phyloP scores from a whole-genome alignment of 2,329 filamentous ascomycete species.

The Graphilbum ipis-grandicollis region DNA sequence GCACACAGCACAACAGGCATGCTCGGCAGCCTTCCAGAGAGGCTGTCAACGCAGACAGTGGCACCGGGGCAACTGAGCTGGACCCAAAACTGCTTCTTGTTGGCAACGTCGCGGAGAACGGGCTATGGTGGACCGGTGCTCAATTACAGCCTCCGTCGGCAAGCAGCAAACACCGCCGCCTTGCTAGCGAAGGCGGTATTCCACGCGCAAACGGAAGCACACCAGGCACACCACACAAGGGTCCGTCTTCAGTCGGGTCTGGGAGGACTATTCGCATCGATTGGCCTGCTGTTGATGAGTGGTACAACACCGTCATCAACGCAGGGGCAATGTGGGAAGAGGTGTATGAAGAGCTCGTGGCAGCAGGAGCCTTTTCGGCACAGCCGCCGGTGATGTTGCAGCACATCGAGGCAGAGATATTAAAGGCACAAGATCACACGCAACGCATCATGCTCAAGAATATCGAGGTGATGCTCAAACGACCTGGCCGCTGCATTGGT shows the following conservation, averaged over 20 bases:
- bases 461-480: constrained; percentile 62
- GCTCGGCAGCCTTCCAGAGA: constrained; percentile 12
- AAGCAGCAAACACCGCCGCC: neutral
- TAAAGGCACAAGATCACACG: constrained; percentile 47
- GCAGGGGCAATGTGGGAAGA: constrained; percentile 50
- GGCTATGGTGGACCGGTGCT: constrained; percentile 62
- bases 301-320: constrained; percentile 56
- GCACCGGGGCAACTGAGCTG: constrained; percentile 31
- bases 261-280: constrained; percentile 42
- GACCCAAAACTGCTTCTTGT: constrained; percentile 61
- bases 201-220: neutral
- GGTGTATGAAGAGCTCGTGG: constrained; percentile 35
- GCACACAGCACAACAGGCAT: neutral
- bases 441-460: constrained; percentile 59
- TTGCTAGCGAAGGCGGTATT: constrained; percentile 15
- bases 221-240: neutral
- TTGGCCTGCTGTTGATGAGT: constrained; percentile 53
- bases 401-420: constrained; percentile 27
- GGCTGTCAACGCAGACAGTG: neutral
- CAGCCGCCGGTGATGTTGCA: constrained; percentile 19
- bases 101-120: constrained; percentile 65
- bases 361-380: constrained; percentile 14
- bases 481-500: constrained; percentile 53
- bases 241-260: constrained; percentile 13
- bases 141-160: constrained; percentile 18